phyloP scores from a whole-genome alignment of 2,329 filamentous ascomycete species.

The Elsinoe perseae region DNA sequence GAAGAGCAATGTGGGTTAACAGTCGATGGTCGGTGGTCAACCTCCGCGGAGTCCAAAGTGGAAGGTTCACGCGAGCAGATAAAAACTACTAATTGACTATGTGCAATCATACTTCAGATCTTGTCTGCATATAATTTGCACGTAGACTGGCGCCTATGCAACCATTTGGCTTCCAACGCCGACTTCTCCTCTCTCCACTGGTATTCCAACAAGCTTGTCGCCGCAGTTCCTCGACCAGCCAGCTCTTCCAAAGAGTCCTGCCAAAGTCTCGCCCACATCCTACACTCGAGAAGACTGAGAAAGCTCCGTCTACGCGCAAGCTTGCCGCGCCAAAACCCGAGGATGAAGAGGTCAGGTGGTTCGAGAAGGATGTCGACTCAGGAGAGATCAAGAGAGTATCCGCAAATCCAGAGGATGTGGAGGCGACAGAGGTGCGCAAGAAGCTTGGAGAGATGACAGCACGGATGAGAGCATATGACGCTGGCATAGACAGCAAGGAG shows the following conservation, averaged over 20 bases:
- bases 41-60: conserved; percentile 5
- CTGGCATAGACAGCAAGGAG: conserved; percentile 11
- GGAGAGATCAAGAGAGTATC: conserved; percentile 17
- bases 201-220: conserved; percentile 21
- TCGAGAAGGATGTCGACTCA: conserved; percentile 20
- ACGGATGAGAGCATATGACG: conserved; percentile 17
- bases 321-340: conserved; percentile 4
- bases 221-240: conserved; percentile 16
- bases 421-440: conserved; percentile 18
- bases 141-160: conserved; percentile 17
- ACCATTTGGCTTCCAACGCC: conserved; percentile 17
- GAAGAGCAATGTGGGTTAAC: not conserved
- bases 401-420: conserved; percentile 19
- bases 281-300: not conserved
- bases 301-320: not conserved
- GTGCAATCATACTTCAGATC: not conserved
- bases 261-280: not conserved
- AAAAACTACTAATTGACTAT: not conserved
- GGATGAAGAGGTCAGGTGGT: conserved; percentile 18
- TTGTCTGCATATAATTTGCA: not conserved
- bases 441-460: conserved; percentile 19
- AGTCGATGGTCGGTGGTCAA: not conserved
- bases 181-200: conserved; percentile 17
- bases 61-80: not conserved
- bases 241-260: not conserved